A percentile compares a stretch with the other conserved stretches of the same genome.
These are phyloP conservation scores for Ascochyta pisi DNA, from an alignment of 2,329 filamentous ascomycete genomes.

Conservation along the genomic window DNA sequence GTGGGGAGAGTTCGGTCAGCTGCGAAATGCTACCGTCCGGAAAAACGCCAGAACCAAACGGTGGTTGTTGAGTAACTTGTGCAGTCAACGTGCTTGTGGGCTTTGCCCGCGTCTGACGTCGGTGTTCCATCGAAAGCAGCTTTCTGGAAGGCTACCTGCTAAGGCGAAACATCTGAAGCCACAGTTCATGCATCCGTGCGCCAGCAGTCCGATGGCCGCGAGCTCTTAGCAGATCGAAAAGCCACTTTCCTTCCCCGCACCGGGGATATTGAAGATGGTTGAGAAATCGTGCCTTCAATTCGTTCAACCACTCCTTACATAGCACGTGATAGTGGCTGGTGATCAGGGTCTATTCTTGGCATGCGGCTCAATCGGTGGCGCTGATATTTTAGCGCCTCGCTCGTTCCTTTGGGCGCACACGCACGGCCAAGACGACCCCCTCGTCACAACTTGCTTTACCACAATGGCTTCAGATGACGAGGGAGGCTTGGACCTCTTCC, in stretches of 20 bases:
- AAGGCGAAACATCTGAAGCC: slow-evolving; percentile 23
- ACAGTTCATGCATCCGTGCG: slow-evolving; percentile 2
- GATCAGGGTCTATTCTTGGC: slow-evolving; percentile 2
- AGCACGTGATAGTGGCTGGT: slow-evolving; percentile 12
- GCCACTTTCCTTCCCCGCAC: not conserved
- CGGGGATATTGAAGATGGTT: not conserved
- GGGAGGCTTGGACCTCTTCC: slow-evolving; percentile 66
- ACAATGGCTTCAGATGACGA: slow-evolving; percentile 42
- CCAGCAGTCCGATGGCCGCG: not conserved
- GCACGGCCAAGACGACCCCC: slow-evolving; percentile 22
- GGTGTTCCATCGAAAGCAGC: slow-evolving; percentile 7
- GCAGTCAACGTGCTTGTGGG: slow-evolving; percentile 12
- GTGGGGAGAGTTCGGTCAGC: slow-evolving; percentile 23
- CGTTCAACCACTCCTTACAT: not conserved
- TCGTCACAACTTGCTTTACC: slow-evolving; percentile 21
- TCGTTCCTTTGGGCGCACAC: slow-evolving; percentile 18
- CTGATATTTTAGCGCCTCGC: slow-evolving; percentile 12
- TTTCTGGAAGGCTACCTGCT: slow-evolving; percentile 18
- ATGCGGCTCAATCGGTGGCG: slow-evolving; percentile 14
- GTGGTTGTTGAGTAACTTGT: not conserved
- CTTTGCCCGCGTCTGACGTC: slow-evolving; percentile 15
- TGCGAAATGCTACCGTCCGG: slow-evolving; percentile 16
- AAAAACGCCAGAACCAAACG: slow-evolving; percentile 1
- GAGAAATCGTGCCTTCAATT: not conserved
- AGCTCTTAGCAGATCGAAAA: not conserved